Conservation (phyloP, 805 yeast species). For the Monosporozyma unispora region DNA sequence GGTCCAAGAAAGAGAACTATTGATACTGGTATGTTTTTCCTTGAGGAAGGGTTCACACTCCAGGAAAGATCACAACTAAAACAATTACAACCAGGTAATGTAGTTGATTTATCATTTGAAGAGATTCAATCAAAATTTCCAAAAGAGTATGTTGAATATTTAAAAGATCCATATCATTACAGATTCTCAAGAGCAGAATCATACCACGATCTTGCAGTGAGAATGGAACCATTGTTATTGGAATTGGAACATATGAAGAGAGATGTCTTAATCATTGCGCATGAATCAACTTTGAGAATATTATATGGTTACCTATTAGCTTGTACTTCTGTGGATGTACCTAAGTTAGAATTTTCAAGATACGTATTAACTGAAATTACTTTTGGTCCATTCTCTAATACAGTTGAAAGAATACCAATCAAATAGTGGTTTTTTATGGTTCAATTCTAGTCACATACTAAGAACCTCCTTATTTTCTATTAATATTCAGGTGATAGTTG, state of each 20-base stretch:
- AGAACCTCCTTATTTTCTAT: background rate
- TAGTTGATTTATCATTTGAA: constrained; percentile 56
- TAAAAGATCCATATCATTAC: constrained; percentile 82
- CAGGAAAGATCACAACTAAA: constrained; percentile 75
- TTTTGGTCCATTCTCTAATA: constrained; percentile 74
- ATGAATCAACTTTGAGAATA: constrained; percentile 81
- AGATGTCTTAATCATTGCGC: constrained; percentile 84
- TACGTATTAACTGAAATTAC: constrained; percentile 80
- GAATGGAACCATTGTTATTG: constrained; percentile 84
- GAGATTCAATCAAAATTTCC: constrained; percentile 57
- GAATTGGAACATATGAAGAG: constrained; percentile 91
- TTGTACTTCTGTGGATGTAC: constrained; percentile 77
- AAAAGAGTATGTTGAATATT: constrained; percentile 55
- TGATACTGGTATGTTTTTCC: constrained; percentile 66
- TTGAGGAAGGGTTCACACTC: constrained; percentile 51
- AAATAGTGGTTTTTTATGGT: background rate
- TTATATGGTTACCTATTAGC: constrained; percentile 95
- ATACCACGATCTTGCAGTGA: constrained; percentile 90
- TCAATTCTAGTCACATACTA: background rate
- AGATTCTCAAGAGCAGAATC: constrained; percentile 89
- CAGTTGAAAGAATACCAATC: constrained; percentile 45
- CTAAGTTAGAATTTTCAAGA: constrained; percentile 65
- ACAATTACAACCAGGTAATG: constrained; percentile 83
- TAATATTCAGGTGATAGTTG: no score
- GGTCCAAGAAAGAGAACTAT: constrained; percentile 80